These are phyloP conservation scores for Thuidium tamariscinum DNA, from an alignment of 225 moss, liverwort and hornwort genomes.

Conservation along the genomic window DNA sequence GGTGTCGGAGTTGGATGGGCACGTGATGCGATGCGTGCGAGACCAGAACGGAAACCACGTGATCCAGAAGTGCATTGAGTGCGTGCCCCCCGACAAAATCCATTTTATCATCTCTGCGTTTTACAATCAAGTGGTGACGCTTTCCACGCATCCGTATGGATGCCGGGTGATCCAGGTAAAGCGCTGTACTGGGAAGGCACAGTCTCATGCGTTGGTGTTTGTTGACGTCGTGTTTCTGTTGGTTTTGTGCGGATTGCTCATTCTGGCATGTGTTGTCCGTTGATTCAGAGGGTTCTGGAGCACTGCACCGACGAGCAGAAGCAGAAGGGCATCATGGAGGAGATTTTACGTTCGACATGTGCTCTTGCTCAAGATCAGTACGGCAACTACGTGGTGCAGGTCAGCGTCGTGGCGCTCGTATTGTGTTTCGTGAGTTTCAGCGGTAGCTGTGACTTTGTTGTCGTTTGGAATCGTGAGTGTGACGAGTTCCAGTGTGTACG, in stretches of 20 bases:
- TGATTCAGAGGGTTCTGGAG: constrained; percentile 75
- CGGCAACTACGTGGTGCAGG: constrained; percentile 92
- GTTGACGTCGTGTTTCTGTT: not conserved
- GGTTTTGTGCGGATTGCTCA: not conserved
- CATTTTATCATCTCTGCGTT: constrained; percentile 94
- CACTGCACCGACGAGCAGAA: constrained; percentile 93
- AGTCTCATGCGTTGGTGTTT: not conserved
- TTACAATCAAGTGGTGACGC: constrained; percentile 79
- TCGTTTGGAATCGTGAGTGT: not conserved
- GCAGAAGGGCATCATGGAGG: constrained; percentile 90
- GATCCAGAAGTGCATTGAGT: constrained; percentile 92
- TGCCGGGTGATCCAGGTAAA: constrained; percentile 89
- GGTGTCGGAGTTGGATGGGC: constrained; percentile 83
- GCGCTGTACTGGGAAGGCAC: not conserved
- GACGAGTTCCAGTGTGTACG: not conserved
- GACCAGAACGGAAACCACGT: constrained; percentile 96
- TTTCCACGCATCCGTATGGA: constrained; percentile 91
- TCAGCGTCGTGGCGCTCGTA: not conserved
- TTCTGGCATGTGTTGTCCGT: not conserved
- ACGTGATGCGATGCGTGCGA: constrained; percentile 86
- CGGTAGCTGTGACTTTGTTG: too few relatives aligned
- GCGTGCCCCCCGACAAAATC: constrained; percentile 77
- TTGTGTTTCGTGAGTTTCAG: not conserved
- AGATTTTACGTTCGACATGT: constrained; percentile 75
- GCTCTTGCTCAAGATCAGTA: constrained; percentile 85